phyloP scores from a whole-genome alignment of 257 asterid genomes.

The Lantana camara region DNA sequence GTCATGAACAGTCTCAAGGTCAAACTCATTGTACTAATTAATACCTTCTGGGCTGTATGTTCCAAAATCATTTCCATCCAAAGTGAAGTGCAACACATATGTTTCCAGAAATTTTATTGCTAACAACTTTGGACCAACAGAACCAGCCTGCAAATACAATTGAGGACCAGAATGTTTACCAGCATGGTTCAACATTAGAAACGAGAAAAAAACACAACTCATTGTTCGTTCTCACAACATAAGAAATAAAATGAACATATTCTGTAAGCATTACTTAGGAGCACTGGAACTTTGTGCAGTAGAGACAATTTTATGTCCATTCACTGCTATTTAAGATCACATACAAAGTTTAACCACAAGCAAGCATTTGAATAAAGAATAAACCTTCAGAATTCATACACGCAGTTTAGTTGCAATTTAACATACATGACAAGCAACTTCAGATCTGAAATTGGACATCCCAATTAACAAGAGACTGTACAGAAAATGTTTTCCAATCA shows the following conservation, averaged over 20 bases:
- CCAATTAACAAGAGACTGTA: constrained; percentile 1
- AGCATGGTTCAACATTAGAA: constrained; percentile 16
- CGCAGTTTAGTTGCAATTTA: background rate
- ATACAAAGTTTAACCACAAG: too few relatives aligned
- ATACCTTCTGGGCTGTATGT: constrained; percentile 65
- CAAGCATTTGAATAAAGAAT: constrained; percentile 7
- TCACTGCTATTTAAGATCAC: too few relatives aligned
- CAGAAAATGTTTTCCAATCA: background rate
- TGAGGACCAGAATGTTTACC: constrained; percentile 27
- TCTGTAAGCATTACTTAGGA: background rate
- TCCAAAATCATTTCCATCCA: constrained; percentile 63
- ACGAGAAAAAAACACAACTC: constrained; percentile 22
- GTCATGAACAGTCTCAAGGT: constrained; percentile 24
- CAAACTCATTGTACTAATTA: constrained; percentile 5
- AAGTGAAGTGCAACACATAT: constrained; percentile 64
- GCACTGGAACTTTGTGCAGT: background rate
- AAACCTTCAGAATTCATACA: constrained; percentile 19
- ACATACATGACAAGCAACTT: background rate
- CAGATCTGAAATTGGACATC: background rate
- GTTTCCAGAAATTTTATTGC: constrained; percentile 79
- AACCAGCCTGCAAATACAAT: constrained; percentile 57
- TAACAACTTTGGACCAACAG: constrained; percentile 80
- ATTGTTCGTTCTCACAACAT: constrained; percentile 14
- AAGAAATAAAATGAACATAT: too few relatives aligned
- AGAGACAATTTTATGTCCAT: background rate